Conservation (phyloP, 768 basidiomycete genomes). For the Cystofilobasidium bisporidii region DNA sequence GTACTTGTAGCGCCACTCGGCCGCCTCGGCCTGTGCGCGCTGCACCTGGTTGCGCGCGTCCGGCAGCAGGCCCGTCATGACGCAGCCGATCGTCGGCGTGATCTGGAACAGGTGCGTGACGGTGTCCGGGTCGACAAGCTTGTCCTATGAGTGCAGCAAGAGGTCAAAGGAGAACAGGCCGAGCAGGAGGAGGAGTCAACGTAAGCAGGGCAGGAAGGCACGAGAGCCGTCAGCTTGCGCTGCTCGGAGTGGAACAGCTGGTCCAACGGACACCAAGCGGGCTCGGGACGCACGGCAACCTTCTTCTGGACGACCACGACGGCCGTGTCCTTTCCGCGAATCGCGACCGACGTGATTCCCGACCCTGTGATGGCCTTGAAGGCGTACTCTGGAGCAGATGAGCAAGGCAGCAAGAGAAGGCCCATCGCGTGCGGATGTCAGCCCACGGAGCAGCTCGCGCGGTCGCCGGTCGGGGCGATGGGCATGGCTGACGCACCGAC, state of each 20-base stretch:
- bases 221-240: background rate
- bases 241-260: background rate
- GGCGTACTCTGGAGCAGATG: constrained; percentile 98
- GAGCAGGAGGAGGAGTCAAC: background rate
- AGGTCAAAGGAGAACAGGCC: background rate
- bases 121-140: constrained; percentile 86
- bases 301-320: constrained; percentile 98
- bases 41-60: constrained; percentile 83
- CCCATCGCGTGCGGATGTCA: background rate
- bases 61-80: constrained; percentile 94
- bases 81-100: constrained; percentile 92
- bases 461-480: no score
- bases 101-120: constrained; percentile 94
- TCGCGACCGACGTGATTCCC: constrained; percentile 84
- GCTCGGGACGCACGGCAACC: constrained; percentile 63
- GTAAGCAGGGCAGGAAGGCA: background rate
- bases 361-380: constrained; percentile 99
- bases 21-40: constrained; percentile 79
- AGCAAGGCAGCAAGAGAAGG: background rate
- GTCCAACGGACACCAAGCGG: no score
- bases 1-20: constrained; percentile 87
- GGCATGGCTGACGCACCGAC: constrained; percentile 52
- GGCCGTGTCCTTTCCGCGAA: constrained; percentile 85
- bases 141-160: constrained; percentile 59
- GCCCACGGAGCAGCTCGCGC: background rate